Conservation (phyloP, 108 stramenopile genomes). For the Cylindrotheca closterium region DNA sequence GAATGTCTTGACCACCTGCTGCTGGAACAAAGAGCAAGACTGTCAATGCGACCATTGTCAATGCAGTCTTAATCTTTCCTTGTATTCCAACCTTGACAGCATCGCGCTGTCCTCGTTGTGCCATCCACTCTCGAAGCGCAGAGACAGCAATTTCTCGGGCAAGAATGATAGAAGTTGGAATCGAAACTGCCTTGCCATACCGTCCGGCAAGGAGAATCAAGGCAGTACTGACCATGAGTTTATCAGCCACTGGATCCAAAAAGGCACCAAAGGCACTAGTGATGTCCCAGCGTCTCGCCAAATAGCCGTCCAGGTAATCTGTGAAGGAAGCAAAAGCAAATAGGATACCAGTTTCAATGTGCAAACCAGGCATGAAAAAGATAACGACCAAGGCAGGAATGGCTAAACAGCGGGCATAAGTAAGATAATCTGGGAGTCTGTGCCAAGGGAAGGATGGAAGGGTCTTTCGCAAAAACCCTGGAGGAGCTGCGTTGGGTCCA, state of each 20-base stretch:
- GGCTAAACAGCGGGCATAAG: conserved; percentile 72
- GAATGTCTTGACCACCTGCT: conserved; percentile 18
- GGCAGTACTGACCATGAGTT: conserved; percentile 92
- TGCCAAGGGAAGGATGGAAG: conserved; percentile 71
- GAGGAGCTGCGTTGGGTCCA: conserved; percentile 58
- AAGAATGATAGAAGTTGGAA: conserved; percentile 84
- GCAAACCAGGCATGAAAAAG: conserved; percentile 43
- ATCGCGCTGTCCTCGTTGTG: conserved; percentile 70
- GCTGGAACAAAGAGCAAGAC: conserved; percentile 59
- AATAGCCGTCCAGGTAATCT: conserved; percentile 93
- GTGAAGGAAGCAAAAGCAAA: conserved; percentile 79
- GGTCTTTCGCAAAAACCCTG: conserved; percentile 58
- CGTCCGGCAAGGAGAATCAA: conserved; percentile 82
- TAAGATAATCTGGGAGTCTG: conserved; percentile 67
- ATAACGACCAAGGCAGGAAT: conserved; percentile 60
- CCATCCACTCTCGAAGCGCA: conserved; percentile 97
- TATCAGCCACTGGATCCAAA: conserved; percentile 97
- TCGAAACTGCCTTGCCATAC: conserved; percentile 63
- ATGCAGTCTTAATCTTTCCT: conserved; percentile 87
- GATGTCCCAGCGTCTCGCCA: conserved; percentile 84
- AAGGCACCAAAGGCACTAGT: conserved; percentile 88
- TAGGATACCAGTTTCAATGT: conserved; percentile 36
- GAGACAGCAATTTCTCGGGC: conserved; percentile 89
- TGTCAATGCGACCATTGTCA: conserved; percentile 77
- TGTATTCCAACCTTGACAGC: conserved; percentile 86